Conservation (phyloP, 495 filamentous ascomycete species). For the Neurospora sp. region DNA sequence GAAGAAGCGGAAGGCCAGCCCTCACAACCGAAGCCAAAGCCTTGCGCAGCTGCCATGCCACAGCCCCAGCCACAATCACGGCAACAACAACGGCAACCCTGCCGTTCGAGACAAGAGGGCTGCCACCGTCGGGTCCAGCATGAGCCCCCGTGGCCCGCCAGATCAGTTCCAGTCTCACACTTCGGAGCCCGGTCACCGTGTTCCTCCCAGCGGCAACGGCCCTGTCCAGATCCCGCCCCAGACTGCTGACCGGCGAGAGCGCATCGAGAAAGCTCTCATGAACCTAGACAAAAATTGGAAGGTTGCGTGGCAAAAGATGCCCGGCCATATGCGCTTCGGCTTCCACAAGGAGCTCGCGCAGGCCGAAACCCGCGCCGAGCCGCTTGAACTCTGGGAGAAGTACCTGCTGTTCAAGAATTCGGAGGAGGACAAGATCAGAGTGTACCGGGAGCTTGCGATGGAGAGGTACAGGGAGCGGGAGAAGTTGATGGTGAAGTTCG, state of each 20-base stretch:
- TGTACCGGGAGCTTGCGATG: not conserved
- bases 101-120: not conserved
- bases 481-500: not conserved
- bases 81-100: not conserved
- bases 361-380: not conserved
- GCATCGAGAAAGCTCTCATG: not conserved
- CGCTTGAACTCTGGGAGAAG: not conserved
- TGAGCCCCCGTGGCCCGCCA: not conserved
- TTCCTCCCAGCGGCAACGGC: not conserved
- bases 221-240: not conserved
- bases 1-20: not conserved
- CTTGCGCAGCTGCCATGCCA: not conserved
- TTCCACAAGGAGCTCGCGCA: not conserved
- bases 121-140: not conserved
- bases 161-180: not conserved
- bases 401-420: not conserved
- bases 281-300: not conserved
- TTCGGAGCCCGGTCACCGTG: not conserved
- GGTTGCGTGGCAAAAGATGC: not conserved
- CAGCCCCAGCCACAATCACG: not conserved
- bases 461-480: not conserved
- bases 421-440: not conserved
- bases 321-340: not conserved
- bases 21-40: not conserved
- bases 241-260: not conserved